Evolutionary conservation across 2,329 filamentous ascomycete genomes (phyloP), one percentile per base, ranked within the genome.

Genomic region (Lizonia empirigonia): DNA sequence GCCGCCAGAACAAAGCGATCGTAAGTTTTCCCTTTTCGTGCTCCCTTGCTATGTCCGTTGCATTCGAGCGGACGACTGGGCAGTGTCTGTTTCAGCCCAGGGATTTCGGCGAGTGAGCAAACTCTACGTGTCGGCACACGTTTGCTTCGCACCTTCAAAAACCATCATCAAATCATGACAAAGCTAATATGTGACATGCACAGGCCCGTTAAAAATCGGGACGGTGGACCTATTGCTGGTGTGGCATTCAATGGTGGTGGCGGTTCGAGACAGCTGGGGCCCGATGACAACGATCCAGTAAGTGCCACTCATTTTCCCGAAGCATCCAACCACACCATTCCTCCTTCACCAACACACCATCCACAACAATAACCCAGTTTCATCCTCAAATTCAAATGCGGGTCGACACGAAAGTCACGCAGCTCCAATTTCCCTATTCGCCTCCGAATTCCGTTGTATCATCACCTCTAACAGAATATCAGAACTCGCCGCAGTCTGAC

Each of bases 161-260:
- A 55, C 47, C 51, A 45, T 49, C 45, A 53, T 59, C 60, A 55
- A 63, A 59, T 61, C 59, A 63, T 58, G 55, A 63, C 33, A 59
- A 54, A 61, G 60, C 68, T 71, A 68, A 69, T 54, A 61, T 40
- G 45, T 65, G 59, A 44, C 58, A 67, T 63, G 58, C 52, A 56
- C 69, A 92, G 89, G 60, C 89, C 89, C 35, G 81, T 87, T 73
- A 92, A 92, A 78, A 90, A 88, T 77, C 88, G 87, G 73, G 80
- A 81, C 55, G 83, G 50, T 60, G 59, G 85, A 62, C 83, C 84
- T 59, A 82, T 85, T 62, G 86, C 86, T 70, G 88, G 87, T 65
- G 80, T 89, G 69, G 82, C 87, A 62, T 69, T 67, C 44, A 67
- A 55, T 47, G 65, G 67, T 53, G 81, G 81, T 77, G 85, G 84